Evolutionary conservation across 345 rosid genomes (phyloP).

Genomic region (Moricandia moricandioides): DNA sequence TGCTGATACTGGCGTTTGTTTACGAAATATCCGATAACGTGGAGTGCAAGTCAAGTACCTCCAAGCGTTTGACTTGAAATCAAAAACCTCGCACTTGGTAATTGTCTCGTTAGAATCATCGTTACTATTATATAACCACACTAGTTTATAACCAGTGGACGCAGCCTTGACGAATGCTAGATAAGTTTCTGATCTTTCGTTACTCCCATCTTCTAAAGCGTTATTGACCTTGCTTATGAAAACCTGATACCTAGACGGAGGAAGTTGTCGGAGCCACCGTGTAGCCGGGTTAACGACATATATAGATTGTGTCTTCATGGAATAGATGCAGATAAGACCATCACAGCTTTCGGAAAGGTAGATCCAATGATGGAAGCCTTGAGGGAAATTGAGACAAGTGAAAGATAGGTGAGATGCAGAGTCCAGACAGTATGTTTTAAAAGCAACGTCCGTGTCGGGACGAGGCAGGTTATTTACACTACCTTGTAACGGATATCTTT

Average conservation of each 20-base stretch:
- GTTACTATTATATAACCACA: slow-evolving; percentile 20
- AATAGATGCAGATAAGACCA: not conserved
- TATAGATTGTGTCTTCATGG: not conserved
- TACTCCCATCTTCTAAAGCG: no score
- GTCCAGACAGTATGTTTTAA: not conserved
- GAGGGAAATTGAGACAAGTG: not conserved
- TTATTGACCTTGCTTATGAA: not conserved
- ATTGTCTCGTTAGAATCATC: not conserved
- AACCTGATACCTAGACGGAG: not conserved
- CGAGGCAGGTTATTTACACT: no score
- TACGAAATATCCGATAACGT: not conserved
- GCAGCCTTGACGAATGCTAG: slow-evolving; percentile 9
- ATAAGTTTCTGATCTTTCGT: not conserved
- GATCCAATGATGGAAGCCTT: not conserved
- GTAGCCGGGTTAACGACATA: slow-evolving; percentile 18
- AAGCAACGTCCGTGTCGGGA: not conserved
- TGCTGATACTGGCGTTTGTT: not conserved
- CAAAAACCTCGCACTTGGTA: slow-evolving; percentile 27
- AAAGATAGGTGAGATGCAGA: not conserved
- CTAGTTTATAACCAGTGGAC: not conserved
- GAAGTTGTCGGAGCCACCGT: slow-evolving; percentile 3
- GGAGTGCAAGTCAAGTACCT: slow-evolving; percentile 19
- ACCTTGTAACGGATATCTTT: not conserved
- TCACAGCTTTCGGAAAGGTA: not conserved
- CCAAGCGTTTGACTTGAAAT: slow-evolving; percentile 15